Evolutionary conservation across 2,329 filamentous ascomycete species (phyloP), one percentile per base, ranked within the genome.

Genomic region (Aspergillus nomiae): DNA sequence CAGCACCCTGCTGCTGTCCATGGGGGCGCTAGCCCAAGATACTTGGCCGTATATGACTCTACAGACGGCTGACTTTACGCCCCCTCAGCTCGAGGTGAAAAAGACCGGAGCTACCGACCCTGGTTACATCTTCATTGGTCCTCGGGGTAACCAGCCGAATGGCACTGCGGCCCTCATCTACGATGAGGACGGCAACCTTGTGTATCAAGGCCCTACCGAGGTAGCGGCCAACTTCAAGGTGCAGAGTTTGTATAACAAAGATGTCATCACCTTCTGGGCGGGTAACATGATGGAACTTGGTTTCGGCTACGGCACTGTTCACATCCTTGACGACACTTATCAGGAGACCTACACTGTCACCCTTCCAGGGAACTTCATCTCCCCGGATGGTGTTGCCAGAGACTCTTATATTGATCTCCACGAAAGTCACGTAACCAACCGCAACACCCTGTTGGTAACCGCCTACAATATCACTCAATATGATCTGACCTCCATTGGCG

Each of bases 191-290:
- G 76, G 75, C 24, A 68, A 77, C 28, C 63, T 79, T 14, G 68
- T 79, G 34, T 79, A 76, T 56, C 70, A 77, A 56, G 75, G 76
- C 2, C 75, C 75, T 1, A 64, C 70, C 9, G 69, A 74, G 57
- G 67, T 74, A 21, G 73, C 71, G 5, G 70, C 71, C 58, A 77
- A 76, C 61, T 73, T 79, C 67, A 72, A 66, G 61, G 71, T 76
- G 1, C 76, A 79, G 65, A 70, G 67, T 32, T 67, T 77, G n/a
- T 71, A 71, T 59, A 73, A 72, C 16, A 38, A 70, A 19, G 71
- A 74, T 45, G 76, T 78, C 24, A 67, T 79, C 53, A 77, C 74
- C 24, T 79, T 75, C 65, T 78, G 75, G 75, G 70, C 72, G 26
- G 76, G 75, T 0, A 56, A 73, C 24, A 70, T 72, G 63, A 69